Evolutionary conservation across 2,329 filamentous ascomycete genomes (phyloP).

Genomic region (Orbilia ellipsospora): DNA sequence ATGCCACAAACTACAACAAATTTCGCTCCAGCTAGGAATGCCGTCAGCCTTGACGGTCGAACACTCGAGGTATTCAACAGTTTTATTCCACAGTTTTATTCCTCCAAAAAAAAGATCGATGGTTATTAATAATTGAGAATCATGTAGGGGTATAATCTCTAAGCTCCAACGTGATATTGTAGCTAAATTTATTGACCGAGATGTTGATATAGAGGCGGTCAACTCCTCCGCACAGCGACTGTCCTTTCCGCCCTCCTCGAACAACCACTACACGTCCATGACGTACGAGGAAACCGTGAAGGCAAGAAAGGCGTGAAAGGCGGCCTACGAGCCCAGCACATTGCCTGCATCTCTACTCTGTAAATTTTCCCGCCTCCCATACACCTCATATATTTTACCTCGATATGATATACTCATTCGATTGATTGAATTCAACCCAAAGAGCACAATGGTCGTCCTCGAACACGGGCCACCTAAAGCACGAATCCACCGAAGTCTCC

Average conservation of each 20-base stretch:
- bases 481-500: slow-evolving; percentile 67
- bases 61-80: slow-evolving; percentile 39
- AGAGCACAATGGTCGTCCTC: slow-evolving; percentile 54
- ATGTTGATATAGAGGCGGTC: slow-evolving; percentile 68
- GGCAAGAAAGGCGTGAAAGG: slow-evolving; percentile 61
- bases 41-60: slow-evolving; percentile 36
- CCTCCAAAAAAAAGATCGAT: too few relatives aligned
- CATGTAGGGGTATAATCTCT: slow-evolving; percentile 7
- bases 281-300: slow-evolving; percentile 69
- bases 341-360: slow-evolving; percentile 65
- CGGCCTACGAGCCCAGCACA: slow-evolving; percentile 73
- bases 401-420: neutral
- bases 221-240: slow-evolving; percentile 70
- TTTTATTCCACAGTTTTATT: too few relatives aligned
- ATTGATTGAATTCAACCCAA: neutral
- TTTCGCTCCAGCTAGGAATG: slow-evolving; percentile 41
- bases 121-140: slow-evolving; percentile 55
- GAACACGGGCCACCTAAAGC: slow-evolving; percentile 66
- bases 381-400: neutral
- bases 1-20: slow-evolving; percentile 55
- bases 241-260: slow-evolving; percentile 69
- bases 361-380: slow-evolving; percentile 2
- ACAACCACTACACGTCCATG: slow-evolving; percentile 67
- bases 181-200: slow-evolving; percentile 27
- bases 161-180: too few relatives aligned